Evolutionary conservation across 129 eudicot genomes (phyloP).

Genomic region (Ambrosia artemisiifolia): DNA sequence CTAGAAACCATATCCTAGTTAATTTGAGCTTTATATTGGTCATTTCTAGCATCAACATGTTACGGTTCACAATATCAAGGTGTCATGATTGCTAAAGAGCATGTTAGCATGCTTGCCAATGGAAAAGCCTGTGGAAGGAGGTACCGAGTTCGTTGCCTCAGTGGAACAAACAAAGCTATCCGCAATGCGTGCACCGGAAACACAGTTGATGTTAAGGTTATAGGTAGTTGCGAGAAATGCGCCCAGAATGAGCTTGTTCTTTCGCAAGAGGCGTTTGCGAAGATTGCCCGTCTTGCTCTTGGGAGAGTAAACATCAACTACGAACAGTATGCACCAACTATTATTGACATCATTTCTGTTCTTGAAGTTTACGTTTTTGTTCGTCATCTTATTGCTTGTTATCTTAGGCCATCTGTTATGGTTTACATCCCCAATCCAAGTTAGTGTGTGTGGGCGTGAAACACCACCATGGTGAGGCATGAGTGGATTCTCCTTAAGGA

Average conservation of each 20-base stretch:
- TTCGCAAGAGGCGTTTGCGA: slow-evolving; percentile 29
- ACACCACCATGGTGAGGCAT: too few relatives aligned
- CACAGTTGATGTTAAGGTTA: slow-evolving; percentile 16
- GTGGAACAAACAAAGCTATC: slow-evolving; percentile 42
- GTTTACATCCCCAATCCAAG: too few relatives aligned
- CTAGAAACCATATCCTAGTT: not conserved
- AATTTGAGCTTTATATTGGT: not conserved
- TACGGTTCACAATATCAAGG: slow-evolving; percentile 31
- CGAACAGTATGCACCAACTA: slow-evolving; percentile 10
- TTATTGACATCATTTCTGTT: not conserved
- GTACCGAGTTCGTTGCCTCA: slow-evolving; percentile 33
- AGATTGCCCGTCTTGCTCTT: slow-evolving; percentile 25
- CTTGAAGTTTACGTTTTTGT: not conserved
- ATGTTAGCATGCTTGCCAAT: slow-evolving; percentile 23
- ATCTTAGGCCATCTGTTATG: too few relatives aligned
- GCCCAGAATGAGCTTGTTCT: slow-evolving; percentile 16
- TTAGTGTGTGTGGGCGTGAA: too few relatives aligned
- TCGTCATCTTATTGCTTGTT: not conserved
- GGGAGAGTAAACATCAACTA: slow-evolving; percentile 32
- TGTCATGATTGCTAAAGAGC: slow-evolving; percentile 40
- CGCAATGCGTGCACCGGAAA: slow-evolving; percentile 32
- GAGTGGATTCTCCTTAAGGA: too few relatives aligned
- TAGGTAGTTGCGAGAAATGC: slow-evolving; percentile 23
- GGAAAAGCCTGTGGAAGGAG: slow-evolving; percentile 38
- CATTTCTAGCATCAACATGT: slow-evolving; percentile 45